Conservation (phyloP, 2,329 filamentous ascomycete species). For the Escovopsis sp. region DNA sequence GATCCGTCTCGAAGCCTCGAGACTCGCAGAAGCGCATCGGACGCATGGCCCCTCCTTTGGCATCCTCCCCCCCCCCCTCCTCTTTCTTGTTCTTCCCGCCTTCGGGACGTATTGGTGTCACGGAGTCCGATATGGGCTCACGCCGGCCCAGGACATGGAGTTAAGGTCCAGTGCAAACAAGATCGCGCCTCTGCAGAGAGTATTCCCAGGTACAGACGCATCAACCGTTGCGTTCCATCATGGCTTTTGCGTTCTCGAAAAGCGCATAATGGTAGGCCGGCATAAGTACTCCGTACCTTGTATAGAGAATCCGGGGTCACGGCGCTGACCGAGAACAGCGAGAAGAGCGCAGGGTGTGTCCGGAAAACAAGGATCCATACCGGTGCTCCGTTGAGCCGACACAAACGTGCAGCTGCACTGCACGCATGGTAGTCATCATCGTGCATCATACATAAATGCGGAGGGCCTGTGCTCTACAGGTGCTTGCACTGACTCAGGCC, state of each 20-base stretch:
- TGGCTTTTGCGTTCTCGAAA: too few species aligned
- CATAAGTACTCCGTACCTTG: too few species aligned
- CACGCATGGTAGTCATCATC: neutral
- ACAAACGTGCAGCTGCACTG: constrained; percentile 1
- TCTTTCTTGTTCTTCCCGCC: neutral
- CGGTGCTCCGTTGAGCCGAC: neutral
- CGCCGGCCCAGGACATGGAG: too few species aligned
- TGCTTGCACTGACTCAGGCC: neutral
- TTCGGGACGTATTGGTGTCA: too few species aligned
- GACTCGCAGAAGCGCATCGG: constrained; percentile 1
- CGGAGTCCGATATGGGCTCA: too few species aligned
- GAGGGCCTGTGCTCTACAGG: neutral
- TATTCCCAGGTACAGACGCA: too few species aligned
- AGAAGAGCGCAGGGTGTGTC: neutral
- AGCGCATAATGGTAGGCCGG: too few species aligned
- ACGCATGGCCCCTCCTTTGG: neutral
- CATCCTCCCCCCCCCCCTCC: neutral
- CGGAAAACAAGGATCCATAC: neutral
- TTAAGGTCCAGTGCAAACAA: too few species aligned
- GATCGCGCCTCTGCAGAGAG: too few species aligned
- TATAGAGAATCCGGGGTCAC: too few species aligned
- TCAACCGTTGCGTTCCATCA: too few species aligned
- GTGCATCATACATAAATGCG: neutral
- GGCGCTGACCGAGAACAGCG: too few species aligned
- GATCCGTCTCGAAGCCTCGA: neutral